These are phyloP conservation scores for Ceratocystis variospora DNA, from an alignment of 2,329 filamentous ascomycete genomes.

Conservation along the genomic window DNA sequence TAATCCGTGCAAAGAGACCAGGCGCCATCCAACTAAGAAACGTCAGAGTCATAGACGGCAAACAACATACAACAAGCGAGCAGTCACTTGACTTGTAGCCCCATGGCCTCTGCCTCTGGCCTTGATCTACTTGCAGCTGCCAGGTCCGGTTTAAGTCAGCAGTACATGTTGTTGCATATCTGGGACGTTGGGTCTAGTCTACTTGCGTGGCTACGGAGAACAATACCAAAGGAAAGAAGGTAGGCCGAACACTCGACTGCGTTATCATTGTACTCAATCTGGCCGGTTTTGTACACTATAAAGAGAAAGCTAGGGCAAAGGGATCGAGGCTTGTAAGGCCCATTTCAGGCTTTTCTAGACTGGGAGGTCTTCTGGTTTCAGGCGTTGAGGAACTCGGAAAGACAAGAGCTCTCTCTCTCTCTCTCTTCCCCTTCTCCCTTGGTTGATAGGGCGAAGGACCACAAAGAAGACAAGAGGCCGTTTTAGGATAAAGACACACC, in stretches of 20 bases:
- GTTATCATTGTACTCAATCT: too few relatives aligned
- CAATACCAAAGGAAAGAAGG: too few relatives aligned
- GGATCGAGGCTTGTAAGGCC: background rate
- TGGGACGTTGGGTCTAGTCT: background rate
- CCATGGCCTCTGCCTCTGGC: too few relatives aligned
- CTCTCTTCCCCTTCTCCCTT: background rate
- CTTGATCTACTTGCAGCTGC: too few relatives aligned
- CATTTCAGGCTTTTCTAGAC: background rate
- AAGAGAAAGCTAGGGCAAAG: background rate
- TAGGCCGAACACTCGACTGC: too few relatives aligned
- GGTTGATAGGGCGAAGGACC: background rate
- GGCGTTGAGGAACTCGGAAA: background rate
- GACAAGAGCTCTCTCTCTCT: background rate
- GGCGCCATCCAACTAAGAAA: too few relatives aligned
- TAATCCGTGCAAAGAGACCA: background rate
- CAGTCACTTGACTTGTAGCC: too few relatives aligned
- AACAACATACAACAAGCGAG: too few relatives aligned
- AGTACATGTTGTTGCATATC: too few relatives aligned
- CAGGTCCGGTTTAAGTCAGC: too few relatives aligned
- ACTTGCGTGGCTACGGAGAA: background rate
- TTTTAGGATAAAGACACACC: background rate
- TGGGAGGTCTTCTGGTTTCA: background rate
- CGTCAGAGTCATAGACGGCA: background rate
- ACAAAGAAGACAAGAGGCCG: background rate
- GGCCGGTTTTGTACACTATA: background rate